phyloP scores from a whole-genome alignment of 768 basidiomycete species.

The Tulasnella sp. region DNA sequence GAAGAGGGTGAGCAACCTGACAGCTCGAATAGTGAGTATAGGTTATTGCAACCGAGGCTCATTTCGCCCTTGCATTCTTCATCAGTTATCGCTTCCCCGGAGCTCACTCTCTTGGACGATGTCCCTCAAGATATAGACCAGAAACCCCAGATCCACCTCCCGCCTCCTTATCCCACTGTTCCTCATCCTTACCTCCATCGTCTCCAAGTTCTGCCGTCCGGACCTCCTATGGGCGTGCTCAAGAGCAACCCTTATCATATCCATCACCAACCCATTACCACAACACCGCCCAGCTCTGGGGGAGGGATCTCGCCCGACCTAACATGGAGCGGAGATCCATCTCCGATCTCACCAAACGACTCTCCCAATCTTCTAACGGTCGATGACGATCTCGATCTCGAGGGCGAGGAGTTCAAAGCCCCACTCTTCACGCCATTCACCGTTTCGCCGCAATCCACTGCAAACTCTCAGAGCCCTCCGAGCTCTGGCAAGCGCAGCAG shows the following conservation, averaged over 20 bases:
- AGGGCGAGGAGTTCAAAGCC: conserved; percentile 2
- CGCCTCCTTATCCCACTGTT: conserved; percentile 1
- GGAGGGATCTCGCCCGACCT: conserved; percentile 15
- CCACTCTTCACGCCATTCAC: conserved; percentile 1
- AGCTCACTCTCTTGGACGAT: conserved; percentile 14
- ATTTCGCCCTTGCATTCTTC: not conserved
- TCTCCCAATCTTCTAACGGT: not conserved
- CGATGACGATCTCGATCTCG: conserved; percentile 4
- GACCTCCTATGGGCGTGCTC: conserved; percentile 7
- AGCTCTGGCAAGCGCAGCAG: not conserved
- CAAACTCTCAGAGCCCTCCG: not conserved
- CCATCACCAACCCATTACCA: conserved; percentile 10
- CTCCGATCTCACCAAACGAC: conserved; percentile 1
- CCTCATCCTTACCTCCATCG: conserved; percentile 7
- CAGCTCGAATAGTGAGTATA: not conserved
- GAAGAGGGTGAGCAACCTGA: not conserved
- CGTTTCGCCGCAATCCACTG: not conserved
- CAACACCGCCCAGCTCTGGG: conserved; percentile 2
- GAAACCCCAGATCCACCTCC: conserved; percentile 12
- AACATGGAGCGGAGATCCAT: conserved; percentile 15
- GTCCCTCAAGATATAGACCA: conserved; percentile 8
- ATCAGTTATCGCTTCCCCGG: conserved; percentile 14
- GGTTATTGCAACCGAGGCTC: not conserved
- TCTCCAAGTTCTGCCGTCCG: conserved; percentile 1
- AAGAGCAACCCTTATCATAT: conserved; percentile 3